Evolutionary conservation across 176 grass and related monocot genomes (phyloP).

Genomic region (Oropetium thomaeum): DNA sequence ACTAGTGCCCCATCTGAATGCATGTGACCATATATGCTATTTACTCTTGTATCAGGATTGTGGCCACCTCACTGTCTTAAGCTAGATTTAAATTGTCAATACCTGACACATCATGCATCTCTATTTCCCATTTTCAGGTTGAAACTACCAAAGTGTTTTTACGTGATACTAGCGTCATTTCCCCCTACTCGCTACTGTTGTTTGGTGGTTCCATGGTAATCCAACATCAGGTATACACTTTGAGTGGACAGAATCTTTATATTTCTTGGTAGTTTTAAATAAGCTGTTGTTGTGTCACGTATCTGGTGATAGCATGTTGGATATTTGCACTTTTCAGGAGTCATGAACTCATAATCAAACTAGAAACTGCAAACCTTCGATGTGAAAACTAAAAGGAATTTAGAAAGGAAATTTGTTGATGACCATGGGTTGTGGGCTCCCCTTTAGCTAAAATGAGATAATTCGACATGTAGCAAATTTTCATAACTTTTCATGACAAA

Average conservation of each 20-base stretch:
- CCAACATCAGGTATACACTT: constrained; percentile 75
- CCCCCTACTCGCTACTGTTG: constrained; percentile 89
- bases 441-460: background rate
- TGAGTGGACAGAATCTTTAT: constrained; percentile 5
- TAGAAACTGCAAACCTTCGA: background rate
- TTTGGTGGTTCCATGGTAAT: constrained; percentile 88
- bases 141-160: constrained; percentile 89
- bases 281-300: constrained; percentile 2
- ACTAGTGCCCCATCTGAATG: background rate
- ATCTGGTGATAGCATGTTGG: constrained; percentile 16
- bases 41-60: background rate
- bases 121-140: constrained; percentile 64
- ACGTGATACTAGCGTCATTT: constrained; percentile 71
- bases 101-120: constrained; percentile 23
- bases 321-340: constrained; percentile 1
- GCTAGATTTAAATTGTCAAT: background rate
- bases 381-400: constrained; percentile 17
- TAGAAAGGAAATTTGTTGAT: background rate
- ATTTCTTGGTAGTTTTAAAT: constrained; percentile 2
- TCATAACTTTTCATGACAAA: background rate
- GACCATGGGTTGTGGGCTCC: background rate
- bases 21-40: background rate
- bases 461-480: background rate
- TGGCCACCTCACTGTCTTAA: background rate
- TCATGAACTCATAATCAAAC: constrained; percentile 5